phyloP scores from a whole-genome alignment of 371 early-diverging fungal species.

The Lichtheimia ramosa region DNA sequence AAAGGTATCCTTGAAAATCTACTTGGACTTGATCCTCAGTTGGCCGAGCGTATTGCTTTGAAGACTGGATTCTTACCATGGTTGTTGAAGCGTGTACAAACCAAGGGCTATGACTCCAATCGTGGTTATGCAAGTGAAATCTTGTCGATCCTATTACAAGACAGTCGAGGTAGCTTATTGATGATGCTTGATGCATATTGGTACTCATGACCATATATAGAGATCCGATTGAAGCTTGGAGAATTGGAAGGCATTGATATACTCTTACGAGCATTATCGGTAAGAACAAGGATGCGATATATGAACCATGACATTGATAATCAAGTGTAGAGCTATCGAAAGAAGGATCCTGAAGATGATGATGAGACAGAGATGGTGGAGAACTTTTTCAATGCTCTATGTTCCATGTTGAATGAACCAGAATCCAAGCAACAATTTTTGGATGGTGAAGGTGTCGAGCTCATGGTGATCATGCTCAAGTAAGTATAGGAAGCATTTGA shows the following conservation, averaged over 20 bases:
- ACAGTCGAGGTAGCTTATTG: constrained; percentile 49
- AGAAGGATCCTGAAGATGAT: constrained; percentile 78
- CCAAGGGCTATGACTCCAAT: constrained; percentile 71
- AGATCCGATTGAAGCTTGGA: constrained; percentile 64
- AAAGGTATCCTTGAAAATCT: constrained; percentile 85
- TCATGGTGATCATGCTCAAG: constrained; percentile 90
- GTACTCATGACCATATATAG: constrained; percentile 21
- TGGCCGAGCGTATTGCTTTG: constrained; percentile 65
- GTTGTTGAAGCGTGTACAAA: constrained; percentile 69
- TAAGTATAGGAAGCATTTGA: constrained; percentile 19
- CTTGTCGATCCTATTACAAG: constrained; percentile 82
- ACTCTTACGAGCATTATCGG: constrained; percentile 65
- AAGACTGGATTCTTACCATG: constrained; percentile 71
- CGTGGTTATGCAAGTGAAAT: constrained; percentile 86
- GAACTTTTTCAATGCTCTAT: constrained; percentile 83
- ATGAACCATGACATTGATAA: too few relatives aligned
- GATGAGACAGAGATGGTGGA: constrained; percentile 91
- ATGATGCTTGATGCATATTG: background rate
- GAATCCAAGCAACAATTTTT: constrained; percentile 73
- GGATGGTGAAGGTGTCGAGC: constrained; percentile 85
- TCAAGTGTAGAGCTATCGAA: constrained; percentile 52
- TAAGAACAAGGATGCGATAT: constrained; percentile 11
- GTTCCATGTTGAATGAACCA: constrained; percentile 59
- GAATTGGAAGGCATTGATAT: constrained; percentile 74
- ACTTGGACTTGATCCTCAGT: constrained; percentile 66